Evolutionary conservation across 2,329 filamentous ascomycete species (phyloP).

Genomic region (Colletotrichum filicis): DNA sequence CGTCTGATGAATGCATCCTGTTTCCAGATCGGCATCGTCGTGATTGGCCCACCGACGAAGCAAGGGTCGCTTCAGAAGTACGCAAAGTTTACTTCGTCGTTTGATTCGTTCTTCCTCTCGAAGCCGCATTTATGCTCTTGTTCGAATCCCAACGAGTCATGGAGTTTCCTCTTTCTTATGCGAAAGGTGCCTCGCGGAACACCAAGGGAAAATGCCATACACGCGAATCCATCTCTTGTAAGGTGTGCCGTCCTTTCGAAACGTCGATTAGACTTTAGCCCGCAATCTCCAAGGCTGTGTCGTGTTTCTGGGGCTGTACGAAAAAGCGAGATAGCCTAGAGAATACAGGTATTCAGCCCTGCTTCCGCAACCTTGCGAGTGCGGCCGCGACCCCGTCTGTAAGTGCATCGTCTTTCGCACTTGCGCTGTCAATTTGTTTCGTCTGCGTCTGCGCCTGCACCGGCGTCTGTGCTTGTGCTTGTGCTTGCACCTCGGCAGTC

Average conservation of each 20-base stretch:
- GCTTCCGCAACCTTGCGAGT: conserved; percentile 66
- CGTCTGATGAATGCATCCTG: neutral
- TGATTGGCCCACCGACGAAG: neutral
- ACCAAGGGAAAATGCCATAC: neutral
- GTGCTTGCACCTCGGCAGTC: conserved; percentile 42
- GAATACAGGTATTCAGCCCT: conserved; percentile 40
- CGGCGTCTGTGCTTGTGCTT: conserved; percentile 36
- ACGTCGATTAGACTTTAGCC: conserved; percentile 14
- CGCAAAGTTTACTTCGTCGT: neutral
- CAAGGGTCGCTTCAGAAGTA: neutral
- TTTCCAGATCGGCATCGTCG: neutral
- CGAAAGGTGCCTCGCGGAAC: neutral
- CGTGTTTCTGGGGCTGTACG: neutral
- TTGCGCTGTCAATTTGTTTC: conserved; percentile 32
- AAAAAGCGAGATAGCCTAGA: neutral
- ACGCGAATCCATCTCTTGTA: neutral
- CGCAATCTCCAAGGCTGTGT: neutral
- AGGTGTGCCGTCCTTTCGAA: neutral
- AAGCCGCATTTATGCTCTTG: neutral
- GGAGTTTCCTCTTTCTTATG: neutral
- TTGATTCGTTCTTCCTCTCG: neutral
- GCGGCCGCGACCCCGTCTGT: conserved; percentile 70
- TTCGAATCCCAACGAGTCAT: neutral
- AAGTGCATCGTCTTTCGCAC: conserved; percentile 54
- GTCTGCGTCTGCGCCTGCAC: conserved; percentile 32